phyloP scores from a whole-genome alignment of 2,329 filamentous ascomycete genomes.

The Setomelanomma holmii region DNA sequence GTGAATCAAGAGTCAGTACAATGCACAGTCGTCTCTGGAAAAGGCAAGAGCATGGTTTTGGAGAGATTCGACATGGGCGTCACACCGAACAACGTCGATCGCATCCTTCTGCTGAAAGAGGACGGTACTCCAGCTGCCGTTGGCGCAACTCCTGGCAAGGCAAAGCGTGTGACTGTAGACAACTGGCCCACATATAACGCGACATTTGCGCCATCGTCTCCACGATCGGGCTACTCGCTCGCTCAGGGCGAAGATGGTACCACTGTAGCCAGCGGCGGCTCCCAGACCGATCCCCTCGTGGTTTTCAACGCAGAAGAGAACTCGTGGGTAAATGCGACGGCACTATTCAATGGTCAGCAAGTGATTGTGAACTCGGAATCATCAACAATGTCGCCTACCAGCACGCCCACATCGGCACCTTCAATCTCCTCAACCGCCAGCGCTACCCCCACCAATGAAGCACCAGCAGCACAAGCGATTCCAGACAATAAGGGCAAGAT shows the following conservation, averaged over 20 bases:
- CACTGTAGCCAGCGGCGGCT: constrained; percentile 80
- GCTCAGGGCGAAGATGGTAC: constrained; percentile 71
- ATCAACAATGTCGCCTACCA: constrained; percentile 45
- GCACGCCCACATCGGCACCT: constrained; percentile 24
- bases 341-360: constrained; percentile 63
- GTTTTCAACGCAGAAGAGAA: constrained; percentile 82
- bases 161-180: constrained; percentile 63
- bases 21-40: constrained; percentile 70
- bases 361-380: constrained; percentile 34
- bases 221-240: constrained; percentile 73
- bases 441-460: constrained; percentile 43
- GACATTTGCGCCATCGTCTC: constrained; percentile 70
- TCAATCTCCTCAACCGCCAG: constrained; percentile 31
- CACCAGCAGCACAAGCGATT: constrained; percentile 33
- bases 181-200: constrained; percentile 82
- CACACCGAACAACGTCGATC: constrained; percentile 76
- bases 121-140: constrained; percentile 60
- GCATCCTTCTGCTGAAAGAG: constrained; percentile 70
- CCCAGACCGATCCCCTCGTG: constrained; percentile 67
- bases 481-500: constrained; percentile 56
- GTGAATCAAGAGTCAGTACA: constrained; percentile 66
- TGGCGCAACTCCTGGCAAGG: constrained; percentile 57
- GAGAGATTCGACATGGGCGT: constrained; percentile 78
- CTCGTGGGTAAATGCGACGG: constrained; percentile 76
- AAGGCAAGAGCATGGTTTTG: constrained; percentile 79